These are phyloP conservation scores for Colletotrichum musicola DNA, from an alignment of 2,329 filamentous ascomycete genomes.

Conservation along the genomic window DNA sequence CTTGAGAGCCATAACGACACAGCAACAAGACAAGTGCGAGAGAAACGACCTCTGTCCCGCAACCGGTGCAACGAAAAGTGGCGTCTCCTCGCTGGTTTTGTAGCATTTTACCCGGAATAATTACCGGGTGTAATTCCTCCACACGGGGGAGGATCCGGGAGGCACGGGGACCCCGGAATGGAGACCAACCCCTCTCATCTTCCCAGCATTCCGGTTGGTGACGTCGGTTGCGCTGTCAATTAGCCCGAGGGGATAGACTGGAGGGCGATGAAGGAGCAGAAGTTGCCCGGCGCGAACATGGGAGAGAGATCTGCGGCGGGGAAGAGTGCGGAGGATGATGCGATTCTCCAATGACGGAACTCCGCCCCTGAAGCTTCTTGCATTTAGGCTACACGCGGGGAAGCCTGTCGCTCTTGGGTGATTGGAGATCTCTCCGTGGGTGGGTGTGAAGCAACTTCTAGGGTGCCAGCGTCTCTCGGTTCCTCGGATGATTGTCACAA, in stretches of 20 bases:
- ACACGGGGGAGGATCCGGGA: constrained; percentile 27
- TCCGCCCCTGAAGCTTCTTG: constrained; percentile 18
- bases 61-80: not conserved
- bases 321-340: not conserved
- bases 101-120: constrained; percentile 32
- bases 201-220: not conserved
- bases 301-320: constrained; percentile 14
- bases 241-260: constrained; percentile 16
- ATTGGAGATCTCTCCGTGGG: too few relatives aligned
- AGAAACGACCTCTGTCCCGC: not conserved
- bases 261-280: too few relatives aligned
- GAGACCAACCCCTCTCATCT: constrained; percentile 1
- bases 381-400: constrained; percentile 24
- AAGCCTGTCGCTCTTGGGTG: not conserved
- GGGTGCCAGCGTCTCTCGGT: too few relatives aligned
- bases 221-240: constrained; percentile 15
- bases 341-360: not conserved
- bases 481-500: not conserved
- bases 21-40: not conserved
- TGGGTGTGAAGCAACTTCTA: too few relatives aligned
- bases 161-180: not conserved
- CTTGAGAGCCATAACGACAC: not conserved
- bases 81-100: not conserved
- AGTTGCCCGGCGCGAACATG: not conserved
- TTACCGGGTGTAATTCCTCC: constrained; percentile 20